Evolutionary conservation across 805 yeast species (phyloP).

Genomic region (Clavispora asparagi): DNA sequence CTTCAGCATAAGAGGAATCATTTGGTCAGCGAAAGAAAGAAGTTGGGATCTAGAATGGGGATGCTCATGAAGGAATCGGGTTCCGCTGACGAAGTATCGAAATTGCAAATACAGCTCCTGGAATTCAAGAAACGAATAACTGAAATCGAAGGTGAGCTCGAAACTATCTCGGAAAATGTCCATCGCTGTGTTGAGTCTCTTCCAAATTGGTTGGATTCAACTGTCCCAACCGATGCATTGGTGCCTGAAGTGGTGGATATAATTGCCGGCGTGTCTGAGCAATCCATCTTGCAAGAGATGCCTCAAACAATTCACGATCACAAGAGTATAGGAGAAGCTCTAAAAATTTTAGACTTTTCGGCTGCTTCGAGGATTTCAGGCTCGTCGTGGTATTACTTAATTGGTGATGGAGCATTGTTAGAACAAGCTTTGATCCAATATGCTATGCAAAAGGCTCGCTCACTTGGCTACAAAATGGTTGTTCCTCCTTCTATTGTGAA

Average conservation of each 20-base stretch:
- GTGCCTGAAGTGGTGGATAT: constrained; percentile 45
- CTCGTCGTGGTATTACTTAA: constrained; percentile 79
- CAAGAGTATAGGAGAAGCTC: constrained; percentile 59
- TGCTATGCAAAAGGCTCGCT: constrained; percentile 62
- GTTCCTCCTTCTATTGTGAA: constrained; percentile 85
- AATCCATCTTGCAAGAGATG: constrained; percentile 12
- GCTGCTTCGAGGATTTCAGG: constrained; percentile 77
- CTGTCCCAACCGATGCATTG: constrained; percentile 37
- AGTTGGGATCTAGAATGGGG: constrained; percentile 23
- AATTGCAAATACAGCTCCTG: constrained; percentile 14
- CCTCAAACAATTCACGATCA: constrained; percentile 47
- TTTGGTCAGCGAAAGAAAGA: constrained; percentile 24
- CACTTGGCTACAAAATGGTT: constrained; percentile 62
- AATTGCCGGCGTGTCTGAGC: constrained; percentile 43
- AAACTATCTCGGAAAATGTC: constrained; percentile 31
- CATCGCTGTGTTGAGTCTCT: constrained; percentile 40
- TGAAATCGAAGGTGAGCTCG: constrained; percentile 20
- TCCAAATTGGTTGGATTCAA: constrained; percentile 57
- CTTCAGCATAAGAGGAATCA: constrained; percentile 19
- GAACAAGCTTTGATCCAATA: constrained; percentile 89
- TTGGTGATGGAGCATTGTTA: constrained; percentile 79
- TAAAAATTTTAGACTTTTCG: constrained; percentile 63
- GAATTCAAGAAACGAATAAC: constrained; percentile 23
- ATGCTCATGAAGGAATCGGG: constrained; percentile 14
- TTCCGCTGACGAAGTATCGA: constrained; percentile 7